Conservation (phyloP, 2,329 filamentous ascomycete species). For the Stagonosporopsis chrysanthemi region DNA sequence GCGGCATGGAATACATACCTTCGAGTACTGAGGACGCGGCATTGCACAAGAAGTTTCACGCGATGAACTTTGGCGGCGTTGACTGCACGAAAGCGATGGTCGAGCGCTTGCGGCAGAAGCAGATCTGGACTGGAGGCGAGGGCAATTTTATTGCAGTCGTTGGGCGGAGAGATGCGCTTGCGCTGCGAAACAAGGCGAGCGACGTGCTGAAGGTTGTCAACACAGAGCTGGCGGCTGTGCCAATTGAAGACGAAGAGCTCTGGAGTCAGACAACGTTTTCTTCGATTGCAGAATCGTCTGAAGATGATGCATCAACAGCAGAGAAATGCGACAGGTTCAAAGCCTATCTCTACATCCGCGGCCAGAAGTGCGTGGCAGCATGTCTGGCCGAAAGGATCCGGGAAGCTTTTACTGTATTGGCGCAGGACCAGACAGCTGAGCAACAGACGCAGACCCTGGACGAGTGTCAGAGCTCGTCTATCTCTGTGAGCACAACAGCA, state of each 20-base stretch:
- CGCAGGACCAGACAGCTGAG: slow-evolving; percentile 27
- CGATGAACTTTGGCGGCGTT: slow-evolving; percentile 66
- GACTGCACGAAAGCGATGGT: slow-evolving; percentile 67
- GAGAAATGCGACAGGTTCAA: slow-evolving; percentile 60
- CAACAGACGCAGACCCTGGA: slow-evolving; percentile 23
- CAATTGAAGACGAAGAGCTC: slow-evolving; percentile 64
- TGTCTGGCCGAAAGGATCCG: slow-evolving; percentile 68
- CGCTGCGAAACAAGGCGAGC: slow-evolving; percentile 63
- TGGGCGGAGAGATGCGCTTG: slow-evolving; percentile 60
- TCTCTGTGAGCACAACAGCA: slow-evolving; percentile 55
- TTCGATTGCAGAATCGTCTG: slow-evolving; percentile 10
- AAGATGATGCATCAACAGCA: slow-evolving; percentile 40
- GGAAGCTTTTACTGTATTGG: slow-evolving; percentile 61
- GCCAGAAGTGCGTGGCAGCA: slow-evolving; percentile 67
- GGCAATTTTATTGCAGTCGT: slow-evolving; percentile 65
- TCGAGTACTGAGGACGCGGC: slow-evolving; percentile 68
- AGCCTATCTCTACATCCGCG: slow-evolving; percentile 67
- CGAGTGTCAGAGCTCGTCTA: slow-evolving; percentile 39
- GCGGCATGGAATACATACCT: slow-evolving; percentile 72
- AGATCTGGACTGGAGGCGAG: slow-evolving; percentile 57
- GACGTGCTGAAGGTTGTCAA: slow-evolving; percentile 66
- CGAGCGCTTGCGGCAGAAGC: slow-evolving; percentile 59
- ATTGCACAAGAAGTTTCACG: slow-evolving; percentile 70
- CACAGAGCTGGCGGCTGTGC: slow-evolving; percentile 67
- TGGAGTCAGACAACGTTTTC: slow-evolving; percentile 59